Percentiles rank a stretch among this genome's conserved stretches.
These are phyloP conservation scores for Lolium multiflorum DNA, from an alignment of 176 grass and related monocot species.

Conservation along the genomic window DNA sequence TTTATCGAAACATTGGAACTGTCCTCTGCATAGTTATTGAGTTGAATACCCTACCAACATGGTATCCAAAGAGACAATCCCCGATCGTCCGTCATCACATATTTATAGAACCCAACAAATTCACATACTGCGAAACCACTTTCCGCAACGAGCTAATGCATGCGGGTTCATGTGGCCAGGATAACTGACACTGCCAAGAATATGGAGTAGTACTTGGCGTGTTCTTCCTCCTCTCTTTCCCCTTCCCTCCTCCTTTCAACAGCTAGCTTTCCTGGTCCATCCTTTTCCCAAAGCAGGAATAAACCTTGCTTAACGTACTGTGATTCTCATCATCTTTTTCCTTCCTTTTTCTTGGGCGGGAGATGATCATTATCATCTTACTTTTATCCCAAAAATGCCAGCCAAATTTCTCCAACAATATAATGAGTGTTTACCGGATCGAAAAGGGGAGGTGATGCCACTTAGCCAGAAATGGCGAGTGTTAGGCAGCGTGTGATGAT, in stretches of 20 bases:
- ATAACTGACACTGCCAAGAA: neutral
- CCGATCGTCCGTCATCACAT: too few relatives aligned
- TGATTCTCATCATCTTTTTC: constrained; percentile 5
- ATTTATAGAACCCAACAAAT: neutral
- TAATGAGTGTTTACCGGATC: too few relatives aligned
- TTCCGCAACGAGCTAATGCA: neutral
- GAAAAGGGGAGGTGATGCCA: too few relatives aligned
- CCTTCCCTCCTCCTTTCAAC: constrained; percentile 5
- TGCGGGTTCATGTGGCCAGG: neutral
- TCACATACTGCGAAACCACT: neutral
- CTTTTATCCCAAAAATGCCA: too few relatives aligned
- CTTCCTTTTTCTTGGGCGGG: too few relatives aligned
- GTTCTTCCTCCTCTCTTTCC: neutral
- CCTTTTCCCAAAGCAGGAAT: neutral
- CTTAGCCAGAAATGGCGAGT: too few relatives aligned
- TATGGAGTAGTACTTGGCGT: constrained; percentile 19
- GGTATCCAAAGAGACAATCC: too few relatives aligned
- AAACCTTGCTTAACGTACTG: constrained; percentile 24
- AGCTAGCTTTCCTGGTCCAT: neutral
- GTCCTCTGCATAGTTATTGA: too few relatives aligned
- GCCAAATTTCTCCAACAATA: too few relatives aligned
- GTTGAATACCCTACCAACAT: too few relatives aligned
- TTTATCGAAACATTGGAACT: too few relatives aligned
- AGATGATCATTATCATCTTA: too few relatives aligned
- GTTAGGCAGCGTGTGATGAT: neutral